A percentile compares a stretch with the other conserved stretches of the same genome.
Conservation (phyloP, 2,329 filamentous ascomycete species). For the Dactylellina leptospora region DNA sequence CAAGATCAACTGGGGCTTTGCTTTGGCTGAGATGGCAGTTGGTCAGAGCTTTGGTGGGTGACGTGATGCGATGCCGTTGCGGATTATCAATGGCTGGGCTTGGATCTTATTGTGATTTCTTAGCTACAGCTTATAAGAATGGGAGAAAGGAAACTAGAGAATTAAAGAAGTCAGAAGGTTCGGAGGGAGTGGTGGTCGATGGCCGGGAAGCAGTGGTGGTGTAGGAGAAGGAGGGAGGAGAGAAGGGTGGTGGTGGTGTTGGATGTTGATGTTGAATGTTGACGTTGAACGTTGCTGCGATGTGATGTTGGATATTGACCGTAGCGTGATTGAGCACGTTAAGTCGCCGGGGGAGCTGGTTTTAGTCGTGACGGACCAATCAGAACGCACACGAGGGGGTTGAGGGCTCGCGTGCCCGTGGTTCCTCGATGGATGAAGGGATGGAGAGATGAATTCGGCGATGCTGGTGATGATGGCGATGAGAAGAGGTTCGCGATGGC, state of each 20-base stretch:
- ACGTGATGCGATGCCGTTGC: slow-evolving; percentile 11
- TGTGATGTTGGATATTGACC: slow-evolving; percentile 15
- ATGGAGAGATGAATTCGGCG: not conserved
- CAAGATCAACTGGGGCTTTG: slow-evolving; percentile 18
- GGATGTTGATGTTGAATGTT: slow-evolving; percentile 1
- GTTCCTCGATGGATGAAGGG: not conserved
- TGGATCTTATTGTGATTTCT: slow-evolving; percentile 38
- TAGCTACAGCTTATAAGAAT: slow-evolving; percentile 38
- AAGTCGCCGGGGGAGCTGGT: too few relatives aligned
- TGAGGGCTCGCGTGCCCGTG: not conserved
- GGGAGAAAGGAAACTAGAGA: not conserved
- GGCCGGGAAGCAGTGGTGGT: not conserved
- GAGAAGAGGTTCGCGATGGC: slow-evolving; percentile 16
- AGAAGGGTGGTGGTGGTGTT: not conserved
- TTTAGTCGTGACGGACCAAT: too few relatives aligned
- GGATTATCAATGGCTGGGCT: slow-evolving; percentile 34
- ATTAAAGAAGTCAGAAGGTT: not conserved
- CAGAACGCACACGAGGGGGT: too few relatives aligned
- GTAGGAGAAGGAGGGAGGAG: not conserved
- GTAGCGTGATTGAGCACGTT: slow-evolving; percentile 47
- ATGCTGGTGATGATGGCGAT: not conserved
- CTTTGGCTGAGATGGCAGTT: slow-evolving; percentile 2
- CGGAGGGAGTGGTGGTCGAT: not conserved
- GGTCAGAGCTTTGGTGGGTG: slow-evolving; percentile 24
- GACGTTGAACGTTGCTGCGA: slow-evolving; percentile 5